Base-by-base conservation (phyloP, 805 yeast genomes). In the Tetrapisispora iriomotensis region DNA sequence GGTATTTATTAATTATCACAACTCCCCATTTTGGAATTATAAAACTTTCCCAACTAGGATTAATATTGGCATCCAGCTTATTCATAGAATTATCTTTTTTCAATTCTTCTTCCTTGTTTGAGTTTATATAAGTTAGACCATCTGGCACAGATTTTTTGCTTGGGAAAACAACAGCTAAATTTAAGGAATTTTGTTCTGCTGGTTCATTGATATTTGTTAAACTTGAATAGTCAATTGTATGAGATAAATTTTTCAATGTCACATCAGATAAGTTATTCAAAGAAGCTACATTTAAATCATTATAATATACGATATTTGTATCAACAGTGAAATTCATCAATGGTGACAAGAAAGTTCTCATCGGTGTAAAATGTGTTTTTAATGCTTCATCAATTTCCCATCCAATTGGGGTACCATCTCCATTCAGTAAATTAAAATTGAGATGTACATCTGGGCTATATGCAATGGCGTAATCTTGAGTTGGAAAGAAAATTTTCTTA, bases 1-100 rank as follows among this genome's bases (percentile, higher is more conserved):
- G 51, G n/a, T 46, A 42, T 22, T 52, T 50, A 33, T 56, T 79
- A 68, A 56, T 64, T 53, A 46, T 80, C 64, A 51, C 65, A 59
- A 41, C 84, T 74, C 45, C 96, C 95, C 95, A 88, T 60, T 83
- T 94, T 7, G 96, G 94, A 18, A 90, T 75, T 34, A 82, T 59
- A 53, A 81, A 87, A 39, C 60, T 50, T 36, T 49, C 39, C 60
- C 62, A 59, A 18, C 44, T 40, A 10, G 24, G 21, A 19, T 19
- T 20, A 19, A 17, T 26, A 14, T 20, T 21, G 2, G 26, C 24
- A 8, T 23, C 14, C 0, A 15, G 14, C 1, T 27, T 15, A 9
- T 15, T 28, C 34, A 14, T 19, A 31, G 9, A 39, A 30, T 17
- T 21, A 8, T 14, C 22, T 5, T 23, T 12, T 3, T 24, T 15